Base-by-base conservation (phyloP, 108 stramenopile genomes). In the Parietichytrium sp. region DNA sequence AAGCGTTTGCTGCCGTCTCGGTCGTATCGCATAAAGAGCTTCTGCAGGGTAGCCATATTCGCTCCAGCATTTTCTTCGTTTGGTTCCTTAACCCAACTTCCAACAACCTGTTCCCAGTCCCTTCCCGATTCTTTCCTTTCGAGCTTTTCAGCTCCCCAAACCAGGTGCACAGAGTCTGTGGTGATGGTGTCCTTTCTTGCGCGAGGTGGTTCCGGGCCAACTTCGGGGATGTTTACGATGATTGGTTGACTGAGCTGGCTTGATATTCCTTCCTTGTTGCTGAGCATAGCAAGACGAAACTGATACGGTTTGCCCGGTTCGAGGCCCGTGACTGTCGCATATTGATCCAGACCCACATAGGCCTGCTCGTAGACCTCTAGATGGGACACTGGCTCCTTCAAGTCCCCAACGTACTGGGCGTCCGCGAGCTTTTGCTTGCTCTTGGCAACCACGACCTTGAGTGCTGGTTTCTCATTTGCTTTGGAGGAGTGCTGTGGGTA, bases 61-160 rank as follows among this genome's bases (percentile, higher is more conserved):
- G 38, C 61, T n/a, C 61, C 61, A n/a, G 36, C 45, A 42, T 33
- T 3, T 27, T 72, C 61, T 25, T 13, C 6, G 20, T 13, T 31
- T 31, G 61, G 61, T 13, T 72, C 61, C 25, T 72, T 16, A 31
- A 42, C 61, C 61, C 61, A 72, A n/a, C 45, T 42, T n/a, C 61
- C 61, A n/a, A 72, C 61, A 25, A 72, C 61, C 38, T 45, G 18
- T 10, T 72, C 45, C 61, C 61, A 72, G 20, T 38, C 45, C n/a
- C n/a, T n/a, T n/a, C n/a, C n/a, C n/a, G n/a, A n/a, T n/a, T 72
- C 61, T 42, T 72, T 72, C 45, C 45, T 72, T n/a, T 72, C 61
- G 42, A 72, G 61, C 10, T 72, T 42, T 15, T 33, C 38, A n/a
- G 10, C 45, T n/a, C 38, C 45, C 61, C 61, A 72, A 13, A 45